Evolutionary conservation across 495 filamentous ascomycete species (phyloP).

Genomic region (Amorphotheca resinae): DNA sequence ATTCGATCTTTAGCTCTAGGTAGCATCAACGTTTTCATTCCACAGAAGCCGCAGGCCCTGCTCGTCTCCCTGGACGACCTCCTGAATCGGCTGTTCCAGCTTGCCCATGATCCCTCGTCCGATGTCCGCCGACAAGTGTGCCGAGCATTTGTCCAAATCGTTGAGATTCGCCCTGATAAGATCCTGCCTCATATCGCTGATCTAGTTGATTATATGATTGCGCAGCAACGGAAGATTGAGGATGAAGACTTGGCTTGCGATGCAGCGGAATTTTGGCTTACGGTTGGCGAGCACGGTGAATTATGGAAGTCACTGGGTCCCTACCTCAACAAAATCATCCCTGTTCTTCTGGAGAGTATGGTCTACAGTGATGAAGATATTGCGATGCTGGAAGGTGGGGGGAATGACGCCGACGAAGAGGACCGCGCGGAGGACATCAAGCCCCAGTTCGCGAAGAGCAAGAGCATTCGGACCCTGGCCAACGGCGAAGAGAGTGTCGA

Average conservation of each 20-base stretch:
- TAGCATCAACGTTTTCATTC: constrained; percentile 83
- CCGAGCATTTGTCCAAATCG: constrained; percentile 80
- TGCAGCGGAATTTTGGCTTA: constrained; percentile 96
- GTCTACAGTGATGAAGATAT: constrained; percentile 93
- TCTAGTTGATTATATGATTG: constrained; percentile 83
- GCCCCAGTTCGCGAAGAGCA: constrained; percentile 73
- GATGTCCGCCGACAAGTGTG: constrained; percentile 87
- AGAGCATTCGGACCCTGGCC: constrained; percentile 32
- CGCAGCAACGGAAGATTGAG: constrained; percentile 70
- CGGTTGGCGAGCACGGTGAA: constrained; percentile 73
- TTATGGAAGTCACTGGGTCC: constrained; percentile 62
- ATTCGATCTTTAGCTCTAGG: constrained; percentile 68
- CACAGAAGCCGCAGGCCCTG: constrained; percentile 65
- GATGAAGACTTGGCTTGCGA: constrained; percentile 88
- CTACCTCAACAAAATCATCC: constrained; percentile 74
- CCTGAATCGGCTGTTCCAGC: constrained; percentile 66
- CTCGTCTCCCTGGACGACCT: constrained; percentile 65
- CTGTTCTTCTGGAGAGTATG: constrained; percentile 88
- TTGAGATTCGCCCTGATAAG: constrained; percentile 82
- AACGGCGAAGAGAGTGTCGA: constrained; percentile 42
- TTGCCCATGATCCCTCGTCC: constrained; percentile 59
- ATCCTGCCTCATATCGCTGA: constrained; percentile 79
- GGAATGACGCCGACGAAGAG: constrained; percentile 84
- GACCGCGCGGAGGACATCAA: constrained; percentile 87
- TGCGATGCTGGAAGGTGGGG: constrained; percentile 63